Evolutionary conservation across 1,139 yeast genomes (phyloP).

Genomic region (Zygoascus hellenicus): DNA sequence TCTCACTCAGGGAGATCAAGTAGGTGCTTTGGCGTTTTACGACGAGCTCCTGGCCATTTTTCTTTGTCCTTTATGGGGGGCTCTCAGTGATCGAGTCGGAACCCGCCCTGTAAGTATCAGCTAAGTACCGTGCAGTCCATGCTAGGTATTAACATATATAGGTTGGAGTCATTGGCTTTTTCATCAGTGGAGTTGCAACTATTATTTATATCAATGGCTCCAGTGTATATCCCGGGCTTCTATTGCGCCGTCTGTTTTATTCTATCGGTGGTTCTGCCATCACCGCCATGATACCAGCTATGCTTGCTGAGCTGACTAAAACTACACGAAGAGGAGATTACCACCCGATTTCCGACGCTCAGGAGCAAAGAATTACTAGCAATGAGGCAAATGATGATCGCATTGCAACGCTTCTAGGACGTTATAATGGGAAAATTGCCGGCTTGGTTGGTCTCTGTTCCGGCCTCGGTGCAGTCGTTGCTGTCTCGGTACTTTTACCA

Average conservation of each 20-base stretch:
- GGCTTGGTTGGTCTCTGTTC: slow-evolving; percentile 58
- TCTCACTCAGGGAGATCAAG: slow-evolving; percentile 41
- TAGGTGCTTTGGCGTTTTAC: slow-evolving; percentile 56
- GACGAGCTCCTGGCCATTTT: slow-evolving; percentile 56
- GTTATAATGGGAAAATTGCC: slow-evolving; percentile 48
- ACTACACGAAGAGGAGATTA: too few species aligned
- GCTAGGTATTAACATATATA: background rate
- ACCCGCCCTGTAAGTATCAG: slow-evolving; percentile 41
- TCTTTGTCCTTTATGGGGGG: slow-evolving; percentile 59
- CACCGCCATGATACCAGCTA: slow-evolving; percentile 43
- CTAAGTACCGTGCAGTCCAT: background rate
- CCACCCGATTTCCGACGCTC: too few species aligned
- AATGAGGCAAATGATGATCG: slow-evolving; percentile 7
- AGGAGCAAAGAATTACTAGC: slow-evolving; percentile 5
- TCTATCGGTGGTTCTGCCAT: slow-evolving; percentile 55
- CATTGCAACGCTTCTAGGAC: slow-evolving; percentile 17
- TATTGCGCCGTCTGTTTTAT: slow-evolving; percentile 49
- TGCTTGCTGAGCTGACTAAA: slow-evolving; percentile 47
- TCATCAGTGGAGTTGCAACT: slow-evolving; percentile 44
- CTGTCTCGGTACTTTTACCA: slow-evolving; percentile 66
- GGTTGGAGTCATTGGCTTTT: slow-evolving; percentile 42
- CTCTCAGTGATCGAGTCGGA: slow-evolving; percentile 58
- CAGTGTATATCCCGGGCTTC: slow-evolving; percentile 45
- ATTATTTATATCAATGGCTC: slow-evolving; percentile 45
- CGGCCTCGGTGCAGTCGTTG: slow-evolving; percentile 59